A percentile compares a stretch with the other conserved stretches of the same genome.
These are phyloP conservation scores for Sporothrix dimorphospora DNA, from an alignment of 2,329 filamentous ascomycete genomes.

Conservation along the genomic window DNA sequence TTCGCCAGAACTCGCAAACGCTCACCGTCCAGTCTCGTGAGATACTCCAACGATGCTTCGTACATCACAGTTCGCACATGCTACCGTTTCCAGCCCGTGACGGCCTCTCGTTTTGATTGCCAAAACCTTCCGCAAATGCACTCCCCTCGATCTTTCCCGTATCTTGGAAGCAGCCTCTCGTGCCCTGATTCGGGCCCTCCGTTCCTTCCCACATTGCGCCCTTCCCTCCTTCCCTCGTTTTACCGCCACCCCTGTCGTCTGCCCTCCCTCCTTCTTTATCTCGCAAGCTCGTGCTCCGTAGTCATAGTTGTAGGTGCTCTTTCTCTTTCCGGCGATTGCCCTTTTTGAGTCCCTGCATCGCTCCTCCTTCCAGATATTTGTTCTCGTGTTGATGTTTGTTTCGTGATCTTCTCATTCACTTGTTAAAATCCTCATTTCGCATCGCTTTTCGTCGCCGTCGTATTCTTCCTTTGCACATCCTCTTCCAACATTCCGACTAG, in stretches of 20 bases:
- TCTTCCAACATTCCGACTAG: not conserved
- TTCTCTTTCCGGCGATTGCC: constrained; percentile 9
- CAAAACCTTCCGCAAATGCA: not conserved
- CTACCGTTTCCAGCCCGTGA: not conserved
- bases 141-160: not conserved
- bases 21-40: constrained; percentile 4
- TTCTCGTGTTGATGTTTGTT: not conserved
- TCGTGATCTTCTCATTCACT: not conserved
- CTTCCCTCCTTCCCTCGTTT: not conserved
- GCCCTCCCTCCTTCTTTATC: constrained; percentile 2
- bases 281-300: constrained; percentile 15
- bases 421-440: not conserved
- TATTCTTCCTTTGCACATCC: not conserved
- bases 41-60: not conserved
- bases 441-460: not conserved
- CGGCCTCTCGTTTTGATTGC: not conserved
- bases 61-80: not conserved
- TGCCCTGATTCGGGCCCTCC: not conserved
- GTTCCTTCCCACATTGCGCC: not conserved
- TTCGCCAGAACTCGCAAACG: not conserved
- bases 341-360: not conserved
- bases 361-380: not conserved
- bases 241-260: not conserved
- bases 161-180: not conserved
- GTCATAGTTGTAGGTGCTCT: constrained; percentile 1